Conservation (phyloP, 768 basidiomycete genomes). For the Phanerochaete carnosa region DNA sequence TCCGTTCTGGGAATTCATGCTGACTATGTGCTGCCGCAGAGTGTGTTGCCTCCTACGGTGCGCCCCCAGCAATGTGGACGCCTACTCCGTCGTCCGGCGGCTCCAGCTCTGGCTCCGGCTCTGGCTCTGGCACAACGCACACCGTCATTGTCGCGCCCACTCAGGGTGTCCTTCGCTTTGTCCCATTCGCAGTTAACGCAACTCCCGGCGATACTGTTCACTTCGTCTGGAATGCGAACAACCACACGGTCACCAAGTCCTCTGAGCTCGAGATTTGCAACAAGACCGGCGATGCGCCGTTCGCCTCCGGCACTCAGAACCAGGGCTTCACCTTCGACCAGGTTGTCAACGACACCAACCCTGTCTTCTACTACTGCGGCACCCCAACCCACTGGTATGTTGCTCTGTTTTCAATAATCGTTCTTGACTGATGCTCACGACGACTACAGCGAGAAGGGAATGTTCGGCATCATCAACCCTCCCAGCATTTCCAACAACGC, state of each 20-base stretch:
- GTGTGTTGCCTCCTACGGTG: conserved; percentile 62
- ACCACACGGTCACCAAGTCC: conserved; percentile 82
- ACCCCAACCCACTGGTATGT: conserved; percentile 58
- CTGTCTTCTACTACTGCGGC: conserved; percentile 75
- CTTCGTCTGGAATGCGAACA: conserved; percentile 76
- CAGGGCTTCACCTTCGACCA: conserved; percentile 65
- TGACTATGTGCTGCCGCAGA: conserved; percentile 34
- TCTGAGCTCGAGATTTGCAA: conserved; percentile 70
- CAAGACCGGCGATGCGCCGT: conserved; percentile 54
- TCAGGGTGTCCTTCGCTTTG: conserved; percentile 70
- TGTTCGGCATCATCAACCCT: conserved; percentile 81
- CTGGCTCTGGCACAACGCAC: conserved; percentile 51
- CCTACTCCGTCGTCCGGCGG: conserved; percentile 18
- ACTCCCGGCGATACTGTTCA: conserved; percentile 73
- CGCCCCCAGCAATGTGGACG: conserved; percentile 27
- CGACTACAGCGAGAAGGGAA: conserved; percentile 53
- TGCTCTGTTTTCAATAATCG: neutral
- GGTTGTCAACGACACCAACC: conserved; percentile 68
- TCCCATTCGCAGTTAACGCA: conserved; percentile 74
- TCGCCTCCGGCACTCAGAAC: conserved; percentile 65
- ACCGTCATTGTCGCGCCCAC: conserved; percentile 78
- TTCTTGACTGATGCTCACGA: neutral
- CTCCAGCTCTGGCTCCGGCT: conserved; percentile 13
- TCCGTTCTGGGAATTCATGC: neutral
- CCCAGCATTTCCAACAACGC: conserved; percentile 43